Evolutionary conservation across 1,284 basidiomycete genomes (phyloP).

Genomic region (Entoloma clypeatum): DNA sequence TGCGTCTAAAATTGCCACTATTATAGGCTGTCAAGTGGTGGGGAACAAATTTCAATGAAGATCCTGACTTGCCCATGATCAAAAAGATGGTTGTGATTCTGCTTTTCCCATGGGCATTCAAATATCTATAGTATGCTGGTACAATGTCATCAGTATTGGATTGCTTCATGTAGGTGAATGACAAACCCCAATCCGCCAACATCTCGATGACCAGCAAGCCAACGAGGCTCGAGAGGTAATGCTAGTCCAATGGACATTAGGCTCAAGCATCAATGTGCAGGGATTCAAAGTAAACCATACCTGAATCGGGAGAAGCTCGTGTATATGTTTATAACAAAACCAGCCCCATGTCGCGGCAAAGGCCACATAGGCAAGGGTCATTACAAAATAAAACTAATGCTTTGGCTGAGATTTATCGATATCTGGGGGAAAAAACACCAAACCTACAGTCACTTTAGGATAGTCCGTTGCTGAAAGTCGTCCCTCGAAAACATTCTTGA

Average conservation of each 20-base stretch:
- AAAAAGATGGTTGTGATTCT: constrained; percentile 78
- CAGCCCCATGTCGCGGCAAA: constrained; percentile 79
- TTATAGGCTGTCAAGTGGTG: constrained; percentile 22
- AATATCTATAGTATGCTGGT: constrained; percentile 79
- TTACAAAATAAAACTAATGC: constrained; percentile 88
- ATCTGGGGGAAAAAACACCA: background rate
- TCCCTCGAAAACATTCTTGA: constrained; percentile 88
- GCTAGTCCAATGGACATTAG: constrained; percentile 46
- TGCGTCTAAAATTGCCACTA: constrained; percentile 86
- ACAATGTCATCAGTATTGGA: constrained; percentile 10
- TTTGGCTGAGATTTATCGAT: no score
- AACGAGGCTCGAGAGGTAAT: constrained; percentile 92
- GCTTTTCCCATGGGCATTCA: constrained; percentile 83
- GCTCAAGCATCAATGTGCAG: background rate
- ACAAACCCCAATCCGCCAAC: constrained; percentile 80
- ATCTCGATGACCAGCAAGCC: constrained; percentile 91
- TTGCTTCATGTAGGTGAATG: background rate
- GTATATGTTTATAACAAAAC: constrained; percentile 78
- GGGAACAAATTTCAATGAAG: background rate
- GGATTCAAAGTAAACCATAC: constrained; percentile 32
- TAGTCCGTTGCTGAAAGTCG: constrained; percentile 92
- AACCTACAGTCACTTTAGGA: constrained; percentile 91
- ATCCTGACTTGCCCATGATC: constrained; percentile 62
- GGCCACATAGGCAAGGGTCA: constrained; percentile 75
- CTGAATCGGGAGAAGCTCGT: constrained; percentile 85